A percentile compares a stretch with the other conserved stretches of the same genome.
phyloP scores from a whole-genome alignment of 352 stramenopile species.

The Globisporangium lucens region DNA sequence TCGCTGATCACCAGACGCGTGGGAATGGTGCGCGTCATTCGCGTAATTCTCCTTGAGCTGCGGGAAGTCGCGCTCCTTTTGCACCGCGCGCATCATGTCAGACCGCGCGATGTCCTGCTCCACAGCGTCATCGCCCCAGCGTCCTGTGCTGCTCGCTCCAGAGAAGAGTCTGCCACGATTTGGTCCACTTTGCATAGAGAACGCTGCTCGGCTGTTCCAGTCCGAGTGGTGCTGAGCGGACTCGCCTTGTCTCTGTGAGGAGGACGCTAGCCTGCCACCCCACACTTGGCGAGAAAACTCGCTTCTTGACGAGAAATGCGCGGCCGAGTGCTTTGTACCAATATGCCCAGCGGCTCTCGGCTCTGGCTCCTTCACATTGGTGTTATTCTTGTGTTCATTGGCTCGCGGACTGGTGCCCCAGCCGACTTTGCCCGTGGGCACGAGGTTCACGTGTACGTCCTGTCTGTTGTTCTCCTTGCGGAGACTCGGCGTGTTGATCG shows the following conservation, averaged over 20 bases:
- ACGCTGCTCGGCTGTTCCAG: not conserved
- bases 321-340: not conserved
- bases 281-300: not conserved
- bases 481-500: constrained; percentile 77
- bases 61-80: constrained; percentile 39
- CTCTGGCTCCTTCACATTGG: not conserved
- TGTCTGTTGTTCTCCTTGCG: constrained; percentile 55
- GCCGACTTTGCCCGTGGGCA: constrained; percentile 29
- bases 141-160: constrained; percentile 24
- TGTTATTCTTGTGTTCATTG: not conserved
- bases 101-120: constrained; percentile 53
- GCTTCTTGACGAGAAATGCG: not conserved
- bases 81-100: constrained; percentile 23
- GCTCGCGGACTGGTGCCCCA: constrained; percentile 29
- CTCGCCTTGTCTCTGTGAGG: not conserved
- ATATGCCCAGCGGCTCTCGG: not conserved
- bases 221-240: not conserved
- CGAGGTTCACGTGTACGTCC: constrained; percentile 36
- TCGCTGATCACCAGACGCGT: constrained; percentile 13
- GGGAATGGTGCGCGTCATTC: constrained; percentile 9
- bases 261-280: not conserved
- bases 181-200: not conserved
- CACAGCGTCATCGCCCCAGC: constrained; percentile 74
- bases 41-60: constrained; percentile 27
- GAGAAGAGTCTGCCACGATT: not conserved